phyloP scores from a whole-genome alignment of 2,329 filamentous ascomycete species.

The Ploettnerulaceae sp. region DNA sequence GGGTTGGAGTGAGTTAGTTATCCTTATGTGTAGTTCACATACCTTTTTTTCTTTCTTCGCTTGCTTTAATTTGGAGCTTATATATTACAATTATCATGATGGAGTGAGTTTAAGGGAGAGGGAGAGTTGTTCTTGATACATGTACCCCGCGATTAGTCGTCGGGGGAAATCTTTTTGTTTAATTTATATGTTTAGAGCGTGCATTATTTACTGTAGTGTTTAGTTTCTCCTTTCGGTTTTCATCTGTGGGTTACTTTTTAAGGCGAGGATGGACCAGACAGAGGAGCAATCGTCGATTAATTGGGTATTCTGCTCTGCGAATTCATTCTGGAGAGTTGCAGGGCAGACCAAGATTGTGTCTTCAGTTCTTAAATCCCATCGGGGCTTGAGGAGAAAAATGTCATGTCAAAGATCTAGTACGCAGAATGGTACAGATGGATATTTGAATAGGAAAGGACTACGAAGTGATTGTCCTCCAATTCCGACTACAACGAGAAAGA shows the following conservation, averaged over 20 bases:
- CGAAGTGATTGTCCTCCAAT: not conserved
- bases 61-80: too few relatives aligned
- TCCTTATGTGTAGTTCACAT: too few relatives aligned
- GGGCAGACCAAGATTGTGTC: slow-evolving; percentile 4
- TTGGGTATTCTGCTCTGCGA: slow-evolving; percentile 7
- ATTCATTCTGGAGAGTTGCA: slow-evolving; percentile 4
- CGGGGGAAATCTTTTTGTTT: too few relatives aligned
- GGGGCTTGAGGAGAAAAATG: slow-evolving; percentile 4
- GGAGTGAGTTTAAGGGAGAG: too few relatives aligned
- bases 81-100: too few relatives aligned
- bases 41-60: too few relatives aligned
- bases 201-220: not conserved
- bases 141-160: too few relatives aligned
- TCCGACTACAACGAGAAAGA: not conserved
- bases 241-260: not conserved
- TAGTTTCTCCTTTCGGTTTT: not conserved
- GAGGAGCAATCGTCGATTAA: slow-evolving; percentile 1
- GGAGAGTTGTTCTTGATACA: too few relatives aligned
- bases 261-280: too few relatives aligned
- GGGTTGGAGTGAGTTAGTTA: too few relatives aligned
- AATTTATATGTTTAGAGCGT: too few relatives aligned
- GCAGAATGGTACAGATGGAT: not conserved
- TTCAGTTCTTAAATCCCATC: slow-evolving; percentile 8
- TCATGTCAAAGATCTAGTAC: not conserved
- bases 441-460: not conserved